These are phyloP conservation scores for Mycosphaerella arachidis DNA, from an alignment of 2,329 filamentous ascomycete genomes.

Conservation along the genomic window DNA sequence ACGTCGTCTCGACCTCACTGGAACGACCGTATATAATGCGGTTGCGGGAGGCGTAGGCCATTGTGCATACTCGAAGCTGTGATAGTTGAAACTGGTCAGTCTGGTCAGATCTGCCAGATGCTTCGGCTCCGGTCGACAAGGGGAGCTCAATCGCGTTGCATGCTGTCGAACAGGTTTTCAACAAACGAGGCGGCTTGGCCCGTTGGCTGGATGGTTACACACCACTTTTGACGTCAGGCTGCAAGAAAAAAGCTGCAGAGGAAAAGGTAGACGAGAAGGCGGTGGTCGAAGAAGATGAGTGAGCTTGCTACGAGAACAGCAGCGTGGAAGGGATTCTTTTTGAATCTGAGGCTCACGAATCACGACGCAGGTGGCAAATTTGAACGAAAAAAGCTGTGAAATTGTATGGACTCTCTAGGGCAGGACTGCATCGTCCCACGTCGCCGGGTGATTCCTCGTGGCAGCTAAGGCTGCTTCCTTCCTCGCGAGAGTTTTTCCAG, in stretches of 20 bases:
- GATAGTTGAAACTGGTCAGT: no score
- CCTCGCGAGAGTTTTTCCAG: constrained; percentile 10
- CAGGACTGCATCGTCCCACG: not conserved
- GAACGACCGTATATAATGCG: no score
- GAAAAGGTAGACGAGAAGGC: not conserved
- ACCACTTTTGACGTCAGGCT: not conserved
- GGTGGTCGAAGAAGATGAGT: not conserved
- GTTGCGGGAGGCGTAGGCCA: no score
- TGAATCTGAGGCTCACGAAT: no score
- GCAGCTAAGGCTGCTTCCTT: constrained; percentile 37
- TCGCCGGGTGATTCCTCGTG: constrained; percentile 40
- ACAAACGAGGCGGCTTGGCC: no score
- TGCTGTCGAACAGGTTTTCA: no score
- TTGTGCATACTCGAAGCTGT: no score
- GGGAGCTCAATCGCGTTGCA: no score
- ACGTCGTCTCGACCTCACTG: no score
- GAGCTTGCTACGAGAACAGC: not conserved
- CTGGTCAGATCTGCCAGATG: no score
- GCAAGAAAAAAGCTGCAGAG: not conserved
- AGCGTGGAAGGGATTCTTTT: not conserved
- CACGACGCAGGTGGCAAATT: no score
- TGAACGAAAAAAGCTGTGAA: no score
- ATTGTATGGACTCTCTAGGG: not conserved
- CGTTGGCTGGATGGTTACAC: not conserved
- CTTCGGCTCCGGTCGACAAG: not conserved